Evolutionary conservation across 2,329 filamentous ascomycete genomes (phyloP), one percentile per base, ranked within the genome.

Genomic region (Fonsecaea nubica): DNA sequence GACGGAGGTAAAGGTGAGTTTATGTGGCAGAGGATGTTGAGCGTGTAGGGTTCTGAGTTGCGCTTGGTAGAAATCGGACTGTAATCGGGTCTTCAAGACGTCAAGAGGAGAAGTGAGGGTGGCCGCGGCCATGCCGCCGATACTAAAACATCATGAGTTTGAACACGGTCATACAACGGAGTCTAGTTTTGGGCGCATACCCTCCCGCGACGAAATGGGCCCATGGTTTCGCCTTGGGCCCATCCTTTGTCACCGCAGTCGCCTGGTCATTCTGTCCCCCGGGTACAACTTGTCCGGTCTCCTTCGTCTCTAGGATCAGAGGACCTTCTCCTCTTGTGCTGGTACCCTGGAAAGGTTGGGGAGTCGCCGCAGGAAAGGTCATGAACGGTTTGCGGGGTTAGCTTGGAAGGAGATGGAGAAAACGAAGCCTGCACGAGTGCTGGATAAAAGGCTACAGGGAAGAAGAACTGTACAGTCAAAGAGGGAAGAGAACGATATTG

Each of bases 101-200:
- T 97, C 94, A 66, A 98, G 90, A 25, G 94, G 94, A 8, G 92
- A 93, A 1, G 94, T 97, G n/a, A 97, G 80, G n/a, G 91, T 89
- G 30, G 94, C 92, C 10, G 94, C 90, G 18, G 92, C 93, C 89
- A 97, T 96, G 72, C 93, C 93, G 73, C 93, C 93, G 60, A 92
- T 81, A 50, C 93, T 96, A 70, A 68, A 32, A 64, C 62, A 72
- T 40, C n/a, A 52, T 68, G 52, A 72, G 58, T 60, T 56, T 65
- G 55, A 10, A 64, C 61, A 65, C 63, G 67, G 66, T 45, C 54
- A 69, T 38, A n/a, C 2, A 33, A 56, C 25, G 5, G 18, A 54
- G 10, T 38, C 42, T n/a, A 54, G 32, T 56, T 6, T 45, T 36
- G 58, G 45, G 36, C 66, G 82, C 86, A 75, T 86, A 96, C 92